Evolutionary conservation across 2,329 filamentous ascomycete genomes (phyloP), one percentile per base, ranked within the genome.

Genomic region (Nothophoma quercina): DNA sequence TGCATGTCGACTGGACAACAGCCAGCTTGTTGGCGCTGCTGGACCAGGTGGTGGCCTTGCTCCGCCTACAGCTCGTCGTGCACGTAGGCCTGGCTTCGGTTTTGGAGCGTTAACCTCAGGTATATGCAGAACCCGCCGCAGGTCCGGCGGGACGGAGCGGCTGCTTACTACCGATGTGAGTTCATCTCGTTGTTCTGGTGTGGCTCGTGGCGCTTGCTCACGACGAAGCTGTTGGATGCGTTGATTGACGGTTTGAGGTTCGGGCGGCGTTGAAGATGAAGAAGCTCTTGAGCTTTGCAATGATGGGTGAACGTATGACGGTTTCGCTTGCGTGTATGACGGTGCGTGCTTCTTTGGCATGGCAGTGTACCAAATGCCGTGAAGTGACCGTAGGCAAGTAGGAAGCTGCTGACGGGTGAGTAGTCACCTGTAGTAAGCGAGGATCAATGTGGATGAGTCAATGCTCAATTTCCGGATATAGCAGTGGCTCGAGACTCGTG

Each of bases 341-440:
- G 72, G 75, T 13, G 70, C 68, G 55, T 77, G 75, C 65, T 79
- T 80, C 71, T 80, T 81, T 61, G 79, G 78, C 79, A 81, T 81
- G 58, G 34, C 55, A 47, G 40, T 41, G 42, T 16, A 36, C 45
- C 32, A 46, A 34, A 23, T 30, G 29, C 29, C 29, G 18, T 36
- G 28, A 22, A 23, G 28, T 43, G 43, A 47, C 25, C 28, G 30
- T n/a, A 16, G 23, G 4, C 9, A 35, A n/a, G 41, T 36, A 29
- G 18, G 15, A 33, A 42, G 45, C 38, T 36, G 25, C 9, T 40
- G 25, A 22, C 29, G 7, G 15, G 15, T 22, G 33, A 39, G 10
- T 23, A 30, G 42, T 30, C 15, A 18, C n/a, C 28, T 26, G 16
- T 43, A 26, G 40, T 41, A 49, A 45, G 51, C 51, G 40, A 35